A percentile compares a stretch with the other conserved stretches of the same genome.
phyloP scores from a whole-genome alignment of 2,329 filamentous ascomycete species.

The Dothistroma septosporum region DNA sequence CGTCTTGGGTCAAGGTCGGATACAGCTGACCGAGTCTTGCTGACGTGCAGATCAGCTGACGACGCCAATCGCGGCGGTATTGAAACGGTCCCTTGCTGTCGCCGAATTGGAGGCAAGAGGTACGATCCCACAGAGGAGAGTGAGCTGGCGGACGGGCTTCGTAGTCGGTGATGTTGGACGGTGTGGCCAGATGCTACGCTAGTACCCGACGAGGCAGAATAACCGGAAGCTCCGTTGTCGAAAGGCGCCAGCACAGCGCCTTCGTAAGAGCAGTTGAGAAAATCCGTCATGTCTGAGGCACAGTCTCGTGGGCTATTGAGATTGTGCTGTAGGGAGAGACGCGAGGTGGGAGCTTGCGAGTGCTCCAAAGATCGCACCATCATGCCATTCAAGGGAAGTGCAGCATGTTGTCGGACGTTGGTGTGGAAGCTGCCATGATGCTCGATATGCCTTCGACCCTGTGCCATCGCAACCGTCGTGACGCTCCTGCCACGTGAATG shows the following conservation, averaged over 20 bases:
- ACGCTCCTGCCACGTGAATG: not conserved
- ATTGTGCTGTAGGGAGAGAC: not conserved
- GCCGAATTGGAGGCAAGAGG: constrained; percentile 14
- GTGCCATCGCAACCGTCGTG: not conserved
- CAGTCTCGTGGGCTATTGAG: constrained; percentile 3
- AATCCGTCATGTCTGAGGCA: constrained; percentile 12
- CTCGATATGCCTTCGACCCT: not conserved
- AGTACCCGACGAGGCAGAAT: constrained; percentile 23
- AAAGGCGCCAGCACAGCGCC: constrained; percentile 10
- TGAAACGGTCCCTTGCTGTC: constrained; percentile 1
- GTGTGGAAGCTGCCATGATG: not conserved
- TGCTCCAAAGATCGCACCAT: not conserved
- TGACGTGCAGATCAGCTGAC: constrained; percentile 12
- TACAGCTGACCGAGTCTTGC: constrained; percentile 10
- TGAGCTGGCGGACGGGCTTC: constrained; percentile 29
- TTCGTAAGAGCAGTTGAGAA: constrained; percentile 10
- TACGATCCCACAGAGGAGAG: constrained; percentile 25
- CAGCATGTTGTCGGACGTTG: not conserved
- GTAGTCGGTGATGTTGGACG: constrained; percentile 25
- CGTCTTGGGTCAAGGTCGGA: constrained; percentile 13
- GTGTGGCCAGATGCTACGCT: constrained; percentile 25
- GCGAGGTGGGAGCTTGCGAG: not conserved
- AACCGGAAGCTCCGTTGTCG: constrained; percentile 5
- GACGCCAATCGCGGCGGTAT: constrained; percentile 12
- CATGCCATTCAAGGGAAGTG: not conserved